These are phyloP conservation scores for Zizania palustris DNA, from an alignment of 202 grass and related monocot species.

Conservation along the genomic window DNA sequence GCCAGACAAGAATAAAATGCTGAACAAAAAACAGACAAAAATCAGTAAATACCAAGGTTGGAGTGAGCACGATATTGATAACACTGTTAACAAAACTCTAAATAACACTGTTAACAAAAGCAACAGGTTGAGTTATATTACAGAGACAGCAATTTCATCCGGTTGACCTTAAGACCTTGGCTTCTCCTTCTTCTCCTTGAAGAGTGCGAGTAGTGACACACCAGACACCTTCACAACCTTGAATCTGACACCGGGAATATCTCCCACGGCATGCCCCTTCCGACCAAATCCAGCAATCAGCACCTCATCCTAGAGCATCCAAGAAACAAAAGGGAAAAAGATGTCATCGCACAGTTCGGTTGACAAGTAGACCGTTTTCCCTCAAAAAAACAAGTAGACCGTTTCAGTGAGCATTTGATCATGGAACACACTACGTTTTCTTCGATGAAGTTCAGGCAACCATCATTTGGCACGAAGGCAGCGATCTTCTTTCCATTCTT, in stretches of 20 bases:
- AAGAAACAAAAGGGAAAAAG: slow-evolving; percentile 6
- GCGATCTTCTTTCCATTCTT: slow-evolving; percentile 94
- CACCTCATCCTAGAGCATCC: slow-evolving; percentile 63
- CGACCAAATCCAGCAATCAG: slow-evolving; percentile 79
- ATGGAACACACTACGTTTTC: slow-evolving; percentile 58
- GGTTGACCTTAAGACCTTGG: slow-evolving; percentile 75
- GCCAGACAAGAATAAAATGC: too few species aligned
- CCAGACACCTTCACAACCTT: slow-evolving; percentile 89
- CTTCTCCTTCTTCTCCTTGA: slow-evolving; percentile 84
- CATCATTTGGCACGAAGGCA: slow-evolving; percentile 83
- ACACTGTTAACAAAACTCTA: slow-evolving; percentile 43
- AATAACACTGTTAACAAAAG: slow-evolving; percentile 31
- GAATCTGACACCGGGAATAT: slow-evolving; percentile 83
- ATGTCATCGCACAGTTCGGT: not conserved
- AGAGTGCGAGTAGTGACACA: slow-evolving; percentile 69
- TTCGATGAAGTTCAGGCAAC: slow-evolving; percentile 79
- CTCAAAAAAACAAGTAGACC: too few species aligned
- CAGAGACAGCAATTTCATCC: too few species aligned
- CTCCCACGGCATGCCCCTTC: slow-evolving; percentile 71
- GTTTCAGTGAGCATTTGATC: not conserved
- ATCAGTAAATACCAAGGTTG: not conserved
- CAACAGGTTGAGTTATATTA: slow-evolving; percentile 21
- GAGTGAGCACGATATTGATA: slow-evolving; percentile 8
- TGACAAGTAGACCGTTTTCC: not conserved
- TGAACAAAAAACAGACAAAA: not conserved